Conservation (phyloP, 768 basidiomycete species). For the Leucosporidium creatinivorum region DNA sequence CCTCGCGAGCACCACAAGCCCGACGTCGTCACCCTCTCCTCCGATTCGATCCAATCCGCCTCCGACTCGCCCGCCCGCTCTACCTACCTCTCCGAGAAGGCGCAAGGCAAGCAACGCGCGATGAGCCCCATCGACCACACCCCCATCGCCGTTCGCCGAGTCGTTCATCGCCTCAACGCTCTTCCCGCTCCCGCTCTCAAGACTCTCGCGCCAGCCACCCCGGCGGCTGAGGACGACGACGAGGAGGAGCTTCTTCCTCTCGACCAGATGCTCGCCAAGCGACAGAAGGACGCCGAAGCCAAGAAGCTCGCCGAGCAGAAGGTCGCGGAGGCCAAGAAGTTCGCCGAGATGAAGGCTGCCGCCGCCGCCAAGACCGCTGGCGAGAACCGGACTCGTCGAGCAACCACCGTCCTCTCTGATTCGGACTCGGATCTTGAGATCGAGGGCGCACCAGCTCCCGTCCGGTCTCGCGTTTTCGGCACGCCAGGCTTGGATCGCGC, state of each 20-base stretch:
- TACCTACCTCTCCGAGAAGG: not conserved
- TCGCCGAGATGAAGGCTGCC: not conserved
- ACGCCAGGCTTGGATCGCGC: not conserved
- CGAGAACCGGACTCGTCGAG: not conserved
- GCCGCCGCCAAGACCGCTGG: not conserved
- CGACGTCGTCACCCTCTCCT: not conserved
- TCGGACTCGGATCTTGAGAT: slow-evolving; percentile 28
- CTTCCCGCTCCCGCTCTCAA: too few relatives aligned
- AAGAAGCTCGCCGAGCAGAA: not conserved
- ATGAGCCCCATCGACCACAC: slow-evolving; percentile 12
- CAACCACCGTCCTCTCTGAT: not conserved
- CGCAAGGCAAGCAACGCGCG: slow-evolving; percentile 12
- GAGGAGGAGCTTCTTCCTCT: slow-evolving; percentile 10
- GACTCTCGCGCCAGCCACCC: not conserved
- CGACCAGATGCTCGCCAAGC: not conserved
- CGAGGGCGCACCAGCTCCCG: not conserved
- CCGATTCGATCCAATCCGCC: slow-evolving; percentile 2
- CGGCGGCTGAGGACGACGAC: slow-evolving; percentile 3
- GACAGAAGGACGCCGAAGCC: not conserved
- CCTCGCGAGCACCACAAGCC: not conserved
- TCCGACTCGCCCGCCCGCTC: not conserved
- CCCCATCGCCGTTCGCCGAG: not conserved
- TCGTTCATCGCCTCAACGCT: too few relatives aligned
- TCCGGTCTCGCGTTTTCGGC: not conserved
- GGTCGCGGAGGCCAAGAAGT: not conserved